phyloP scores from a whole-genome alignment of 192 early-diverging fungal species.

The Coemansia sp. region DNA sequence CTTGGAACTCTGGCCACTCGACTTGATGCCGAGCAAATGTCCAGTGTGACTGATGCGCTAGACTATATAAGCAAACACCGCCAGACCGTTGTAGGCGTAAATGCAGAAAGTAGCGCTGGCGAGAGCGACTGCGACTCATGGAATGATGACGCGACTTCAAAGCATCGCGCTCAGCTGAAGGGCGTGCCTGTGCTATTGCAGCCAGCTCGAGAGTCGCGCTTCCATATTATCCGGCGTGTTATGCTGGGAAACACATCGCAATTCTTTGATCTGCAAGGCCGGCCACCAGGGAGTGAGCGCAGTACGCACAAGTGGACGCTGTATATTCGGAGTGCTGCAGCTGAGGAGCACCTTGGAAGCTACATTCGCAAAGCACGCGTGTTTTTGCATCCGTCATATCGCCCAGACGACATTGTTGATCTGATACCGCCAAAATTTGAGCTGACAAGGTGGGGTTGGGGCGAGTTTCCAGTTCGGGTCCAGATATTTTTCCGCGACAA shows the following conservation, averaged over 20 bases:
- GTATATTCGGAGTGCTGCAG: constrained; percentile 67
- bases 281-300: constrained; percentile 57
- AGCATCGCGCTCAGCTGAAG: constrained; percentile 6
- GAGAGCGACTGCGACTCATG: constrained; percentile 24
- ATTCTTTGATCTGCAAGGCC: constrained; percentile 60
- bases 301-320: constrained; percentile 90
- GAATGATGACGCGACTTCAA: neutral
- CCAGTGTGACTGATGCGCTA: constrained; percentile 52
- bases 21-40: constrained; percentile 29
- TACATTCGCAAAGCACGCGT: constrained; percentile 82
- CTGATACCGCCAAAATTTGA: constrained; percentile 75
- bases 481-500: constrained; percentile 80
- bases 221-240: constrained; percentile 68
- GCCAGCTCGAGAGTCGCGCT: constrained; percentile 60
- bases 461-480: constrained; percentile 86
- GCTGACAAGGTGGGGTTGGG: constrained; percentile 89
- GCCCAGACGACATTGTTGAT: constrained; percentile 86
- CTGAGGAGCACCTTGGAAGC: constrained; percentile 53
- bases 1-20: constrained; percentile 14
- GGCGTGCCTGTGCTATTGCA: constrained; percentile 12
- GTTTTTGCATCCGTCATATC: constrained; percentile 86
- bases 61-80: constrained; percentile 39
- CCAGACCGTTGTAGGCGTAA: neutral
- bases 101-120: constrained; percentile 14
- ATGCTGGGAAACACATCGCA: constrained; percentile 76